Evolutionary conservation across 495 filamentous ascomycete genomes (phyloP).

Genomic region (Gamarada debralockiae): DNA sequence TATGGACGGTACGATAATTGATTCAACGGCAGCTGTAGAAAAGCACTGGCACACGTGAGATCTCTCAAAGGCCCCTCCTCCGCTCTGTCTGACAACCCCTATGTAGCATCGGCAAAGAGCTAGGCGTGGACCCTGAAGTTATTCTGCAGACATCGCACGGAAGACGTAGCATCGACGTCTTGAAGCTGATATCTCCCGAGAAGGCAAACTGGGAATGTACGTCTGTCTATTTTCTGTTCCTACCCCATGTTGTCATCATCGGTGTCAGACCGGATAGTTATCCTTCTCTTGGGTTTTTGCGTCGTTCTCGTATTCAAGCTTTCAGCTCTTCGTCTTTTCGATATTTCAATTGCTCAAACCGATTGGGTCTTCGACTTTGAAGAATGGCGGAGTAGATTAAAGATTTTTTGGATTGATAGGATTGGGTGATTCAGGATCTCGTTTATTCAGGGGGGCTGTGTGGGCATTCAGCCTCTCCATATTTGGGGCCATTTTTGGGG

Average conservation of each 20-base stretch:
- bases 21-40: conserved; percentile 77
- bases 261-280: no score
- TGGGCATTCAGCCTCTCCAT: no score
- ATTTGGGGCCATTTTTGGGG: neutral
- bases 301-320: neutral
- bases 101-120: conserved; percentile 70
- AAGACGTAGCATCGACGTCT: conserved; percentile 75
- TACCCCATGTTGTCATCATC: neutral
- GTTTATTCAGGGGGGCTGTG: no score
- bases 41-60: conserved; percentile 72
- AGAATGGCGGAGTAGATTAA: no score
- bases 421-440: no score
- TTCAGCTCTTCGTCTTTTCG: neutral
- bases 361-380: no score
- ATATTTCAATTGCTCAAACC: no score
- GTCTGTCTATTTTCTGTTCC: conserved; percentile 24
- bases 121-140: conserved; percentile 74
- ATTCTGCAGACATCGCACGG: conserved; percentile 91
- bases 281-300: neutral
- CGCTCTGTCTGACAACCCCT: neutral
- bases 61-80: neutral
- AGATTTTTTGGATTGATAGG: no score
- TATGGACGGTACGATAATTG: conserved; percentile 62
- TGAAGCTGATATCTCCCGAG: conserved; percentile 67
- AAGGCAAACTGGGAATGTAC: conserved; percentile 90